Evolutionary conservation across 1,284 basidiomycete genomes (phyloP).

Genomic region (Filobasidium uniguttulatum): DNA sequence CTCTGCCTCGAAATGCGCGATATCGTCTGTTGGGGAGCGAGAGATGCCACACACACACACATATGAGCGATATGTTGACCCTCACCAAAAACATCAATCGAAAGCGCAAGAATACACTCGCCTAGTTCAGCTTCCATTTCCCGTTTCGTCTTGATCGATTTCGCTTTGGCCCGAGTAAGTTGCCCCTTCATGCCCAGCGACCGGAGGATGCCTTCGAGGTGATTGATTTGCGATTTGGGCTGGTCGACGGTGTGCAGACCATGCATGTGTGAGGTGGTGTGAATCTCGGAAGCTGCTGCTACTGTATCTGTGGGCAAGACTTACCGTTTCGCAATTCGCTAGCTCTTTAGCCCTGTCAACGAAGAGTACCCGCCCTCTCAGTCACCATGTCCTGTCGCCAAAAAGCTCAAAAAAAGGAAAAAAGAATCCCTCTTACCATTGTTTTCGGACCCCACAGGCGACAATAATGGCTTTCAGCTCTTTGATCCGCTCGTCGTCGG

Average conservation of each 20-base stretch:
- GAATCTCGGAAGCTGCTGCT: no score
- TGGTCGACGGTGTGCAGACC: no score
- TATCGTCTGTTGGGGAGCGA: conserved; percentile 29
- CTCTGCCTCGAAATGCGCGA: conserved; percentile 33
- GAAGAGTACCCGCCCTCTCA: no score
- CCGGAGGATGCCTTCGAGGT: conserved; percentile 49
- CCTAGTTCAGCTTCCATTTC: conserved; percentile 67
- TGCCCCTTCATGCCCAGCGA: conserved; percentile 67
- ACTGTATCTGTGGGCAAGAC: no score
- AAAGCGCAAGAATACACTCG: conserved; percentile 31
- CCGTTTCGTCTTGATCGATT: conserved; percentile 51
- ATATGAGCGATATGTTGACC: neutral
- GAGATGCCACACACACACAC: no score
- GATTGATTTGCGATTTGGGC: conserved; percentile 51
- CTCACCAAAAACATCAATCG: neutral
- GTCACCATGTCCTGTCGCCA: no score
- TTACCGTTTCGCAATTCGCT: conserved; percentile 1
- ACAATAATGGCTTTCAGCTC: conserved; percentile 44
- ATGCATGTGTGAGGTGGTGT: no score
- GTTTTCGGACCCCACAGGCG: conserved; percentile 66
- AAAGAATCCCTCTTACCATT: conserved; percentile 45
- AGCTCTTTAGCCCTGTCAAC: conserved; percentile 12
- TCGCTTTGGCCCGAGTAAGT: conserved; percentile 65
- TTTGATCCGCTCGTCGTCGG: conserved; percentile 28
- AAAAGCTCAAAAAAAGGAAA: neutral